Base-by-base conservation (phyloP, 495 filamentous ascomycete genomes). In the Neurospora sp. region DNA sequence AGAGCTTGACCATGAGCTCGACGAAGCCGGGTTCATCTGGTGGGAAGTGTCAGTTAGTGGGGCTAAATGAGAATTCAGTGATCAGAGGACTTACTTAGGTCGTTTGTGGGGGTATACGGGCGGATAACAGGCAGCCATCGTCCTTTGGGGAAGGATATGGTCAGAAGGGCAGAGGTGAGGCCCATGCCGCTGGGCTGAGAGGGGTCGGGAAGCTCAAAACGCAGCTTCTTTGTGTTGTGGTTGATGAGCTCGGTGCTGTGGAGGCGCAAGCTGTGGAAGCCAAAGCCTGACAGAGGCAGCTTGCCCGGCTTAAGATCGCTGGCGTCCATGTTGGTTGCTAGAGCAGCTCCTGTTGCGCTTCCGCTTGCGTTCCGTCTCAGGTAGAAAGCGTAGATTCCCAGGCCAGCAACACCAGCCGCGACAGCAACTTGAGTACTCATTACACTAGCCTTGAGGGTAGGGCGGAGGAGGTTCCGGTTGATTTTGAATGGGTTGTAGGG, bases 151-250 rank as follows among this genome's bases (percentile, higher is more conserved):
- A 86, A 83, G 0, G 86, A 85, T 46, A 87, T 77, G 31, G 88
- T 88, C 42, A 91, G 79, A 14, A 91, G 82, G 2, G 88, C 84
- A 41, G 88, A 90, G 6, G 86, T 88, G 46, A 90, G 81, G 3
- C 78, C 59, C 5, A 91, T 75, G 2, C 89, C 89, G 75, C 86
- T 88, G 40, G 81, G 76, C 46, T 77, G 77, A 9, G 81, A 78
- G n/a, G 79, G 62, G 23, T 87, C 82, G 0, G 90, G 89, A 10
- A 91, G 83, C 73, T 87, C 86, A 66, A 92, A 92, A 5, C 87
- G 84, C 69, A 92, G 79, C 41, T 85, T 84, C 77, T 90, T 92
- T 5, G 89, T 91, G 74, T 92, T 89, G 80, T 90, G 88, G 77
- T 89, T 91, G 70, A 92, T 84, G 2, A 80, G 74, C 75, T 90